Base-by-base conservation (phyloP, 495 filamentous ascomycete species). In the Cercophora sp. region DNA sequence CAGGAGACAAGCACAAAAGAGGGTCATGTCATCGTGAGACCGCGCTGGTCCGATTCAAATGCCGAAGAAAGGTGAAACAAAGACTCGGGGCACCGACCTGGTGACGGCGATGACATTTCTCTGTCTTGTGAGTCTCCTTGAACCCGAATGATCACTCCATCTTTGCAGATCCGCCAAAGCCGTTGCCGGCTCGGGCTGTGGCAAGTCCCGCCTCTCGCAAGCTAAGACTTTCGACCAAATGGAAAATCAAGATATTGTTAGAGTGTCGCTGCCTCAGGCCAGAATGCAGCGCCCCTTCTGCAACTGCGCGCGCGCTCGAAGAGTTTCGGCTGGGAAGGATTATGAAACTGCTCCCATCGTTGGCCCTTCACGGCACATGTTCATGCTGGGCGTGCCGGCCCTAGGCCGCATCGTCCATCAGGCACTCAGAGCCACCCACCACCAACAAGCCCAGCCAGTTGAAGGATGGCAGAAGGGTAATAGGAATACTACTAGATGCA, bases 71-170 rank as follows among this genome's bases (percentile, higher is more conserved):
- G 44, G 18, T 34, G 27, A 32, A 34, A 32, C 48, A 25, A 19
- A 40, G 35, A 39, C 13, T 34, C 45, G 15, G 29, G 27, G 13
- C 18, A 10, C 29, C n/a, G 10, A 55, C 43, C 37, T 43, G 57
- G 42, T 34, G 57, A 55, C 25, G 15, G 26, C 49, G 57, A 34
- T 59, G 46, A 40, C 42, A 48, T 43, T 51, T 43, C 44, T 46
- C 42, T 19, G 13, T 46, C 13, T 46, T 26, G 3, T 5, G 15
- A 8, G 18, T 1, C 15, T 37, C 24, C 46, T 48, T 48, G 35
- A 18, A 48, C 16, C 19, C 31, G 16, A 32, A 18, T 37, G 46
- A 48, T 48, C 44, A 48, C 35, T 48, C 44, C 18, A 34, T 37
- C 46, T 19, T 18, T 35, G 46, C 46, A 48, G 35, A n/a, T n/a